Conservation (phyloP, 2,329 filamentous ascomycete genomes). For the Colletotrichum graminicola region DNA sequence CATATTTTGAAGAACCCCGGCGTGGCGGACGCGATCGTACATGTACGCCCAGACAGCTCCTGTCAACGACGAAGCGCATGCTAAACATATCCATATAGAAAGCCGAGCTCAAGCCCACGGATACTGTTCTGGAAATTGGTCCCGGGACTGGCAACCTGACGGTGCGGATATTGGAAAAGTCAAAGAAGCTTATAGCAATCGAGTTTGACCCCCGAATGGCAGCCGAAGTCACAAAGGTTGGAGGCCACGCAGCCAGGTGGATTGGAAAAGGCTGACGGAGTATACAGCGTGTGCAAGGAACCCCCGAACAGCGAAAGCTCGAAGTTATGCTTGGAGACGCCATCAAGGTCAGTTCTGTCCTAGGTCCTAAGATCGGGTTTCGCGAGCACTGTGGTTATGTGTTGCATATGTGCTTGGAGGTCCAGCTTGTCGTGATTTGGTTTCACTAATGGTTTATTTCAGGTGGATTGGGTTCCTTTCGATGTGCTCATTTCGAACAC, state of each 20-base stretch:
- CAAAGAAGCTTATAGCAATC: constrained; percentile 84
- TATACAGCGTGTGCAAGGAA: constrained; percentile 86
- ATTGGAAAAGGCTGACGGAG: constrained; percentile 70
- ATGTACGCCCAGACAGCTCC: constrained; percentile 44
- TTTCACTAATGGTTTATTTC: neutral
- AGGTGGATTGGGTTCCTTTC: constrained; percentile 69
- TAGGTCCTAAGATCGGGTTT: neutral
- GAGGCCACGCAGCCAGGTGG: neutral
- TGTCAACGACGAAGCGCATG: constrained; percentile 29
- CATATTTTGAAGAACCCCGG: constrained; percentile 95
- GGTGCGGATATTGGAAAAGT: constrained; percentile 87
- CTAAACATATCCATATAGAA: constrained; percentile 69
- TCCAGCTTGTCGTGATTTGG: neutral
- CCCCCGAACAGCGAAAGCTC: constrained; percentile 83
- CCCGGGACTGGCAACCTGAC: constrained; percentile 92
- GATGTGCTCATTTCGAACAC: constrained; percentile 83
- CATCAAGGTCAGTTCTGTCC: constrained; percentile 39
- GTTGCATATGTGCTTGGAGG: neutral
- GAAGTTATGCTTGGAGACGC: constrained; percentile 93
- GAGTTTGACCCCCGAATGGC: constrained; percentile 98
- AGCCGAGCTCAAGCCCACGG: constrained; percentile 89
- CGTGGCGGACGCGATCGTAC: constrained; percentile 77
- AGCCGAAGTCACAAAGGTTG: constrained; percentile 87
- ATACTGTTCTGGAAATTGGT: constrained; percentile 91
- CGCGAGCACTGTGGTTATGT: neutral